Base-by-base conservation (phyloP, 2,329 filamentous ascomycete species). In the Botryosphaeria dothidea region DNA sequence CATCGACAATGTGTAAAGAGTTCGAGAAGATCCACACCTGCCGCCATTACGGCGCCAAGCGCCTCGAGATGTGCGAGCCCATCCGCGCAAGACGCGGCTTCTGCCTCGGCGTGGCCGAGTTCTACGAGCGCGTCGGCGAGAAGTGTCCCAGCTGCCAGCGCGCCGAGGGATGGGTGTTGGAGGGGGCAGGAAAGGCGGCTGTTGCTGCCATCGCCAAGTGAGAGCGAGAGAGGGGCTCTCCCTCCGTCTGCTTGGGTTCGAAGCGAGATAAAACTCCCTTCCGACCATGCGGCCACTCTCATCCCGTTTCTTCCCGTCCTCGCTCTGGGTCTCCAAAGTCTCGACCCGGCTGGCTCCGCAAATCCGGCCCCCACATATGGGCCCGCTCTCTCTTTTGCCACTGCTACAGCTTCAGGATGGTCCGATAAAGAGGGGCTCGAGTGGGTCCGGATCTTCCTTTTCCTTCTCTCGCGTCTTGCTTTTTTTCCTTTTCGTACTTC, bases 1-100 rank as follows among this genome's bases (percentile, higher is more conserved):
- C 34, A 9, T 25, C 29, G 25, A 62, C 58, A 62, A 63, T 63
- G 61, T 63, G 61, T 48, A 54, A 63, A 45, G 61, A 63, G 38
- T 54, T 23, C 61, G 49, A 63, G 46, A 29, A 43, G 31, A 54
- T 54, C 46, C 49, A 63, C 61, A n/a, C 48, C 27, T 63, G 61
- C 61, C 48, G 48, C 23, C 61, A 63, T 36, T 63, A 51, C 48
- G 61, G 61, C 36, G 38, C 8, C 11, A 63, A 51, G 29, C 61
- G 61, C 48, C 61, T 54, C 36, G 48, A 54, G 36, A 54, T 51
- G 61, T 63, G 61, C 46, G 49, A 41, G 34, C 61, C 61, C n/a
- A 63, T 63, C 34, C 61, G 61, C 61, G 46, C 38, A 23, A 48
- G 61, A 11, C 46, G 49, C 13, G 61, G 61, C 31, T 63, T 63